A percentile compares a stretch with the other conserved stretches of the same genome.
Conservation (phyloP, 768 basidiomycete species). For the Trametes cingulata region DNA sequence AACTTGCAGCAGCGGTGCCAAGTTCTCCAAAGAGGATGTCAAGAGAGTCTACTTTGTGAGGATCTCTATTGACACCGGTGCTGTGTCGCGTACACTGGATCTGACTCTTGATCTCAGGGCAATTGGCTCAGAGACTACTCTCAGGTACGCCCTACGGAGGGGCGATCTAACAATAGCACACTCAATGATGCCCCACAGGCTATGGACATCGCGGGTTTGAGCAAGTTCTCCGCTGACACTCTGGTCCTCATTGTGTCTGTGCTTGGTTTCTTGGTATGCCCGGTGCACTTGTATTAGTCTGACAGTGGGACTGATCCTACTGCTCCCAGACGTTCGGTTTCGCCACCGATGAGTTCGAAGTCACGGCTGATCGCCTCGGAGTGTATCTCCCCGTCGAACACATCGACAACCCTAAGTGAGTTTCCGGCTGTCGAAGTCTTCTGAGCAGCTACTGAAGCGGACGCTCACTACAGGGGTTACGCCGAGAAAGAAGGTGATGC, state of each 20-base stretch:
- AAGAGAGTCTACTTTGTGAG: conserved; percentile 68
- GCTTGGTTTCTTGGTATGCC: conserved; percentile 55
- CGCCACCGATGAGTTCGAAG: conserved; percentile 67
- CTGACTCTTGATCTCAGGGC: conserved; percentile 39
- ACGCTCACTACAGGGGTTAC: conserved; percentile 51
- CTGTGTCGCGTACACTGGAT: neutral
- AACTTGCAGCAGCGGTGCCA: conserved; percentile 49
- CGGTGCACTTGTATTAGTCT: neutral
- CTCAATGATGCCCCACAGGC: conserved; percentile 38
- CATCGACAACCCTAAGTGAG: conserved; percentile 76
- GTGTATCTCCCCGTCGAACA: conserved; percentile 80
- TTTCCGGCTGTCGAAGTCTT: neutral
- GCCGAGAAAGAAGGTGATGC: conserved; percentile 71
- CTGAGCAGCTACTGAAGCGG: neutral
- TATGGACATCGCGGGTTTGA: conserved; percentile 71
- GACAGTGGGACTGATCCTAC: neutral
- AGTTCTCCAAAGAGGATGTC: conserved; percentile 64
- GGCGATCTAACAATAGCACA: neutral
- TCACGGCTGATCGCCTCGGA: conserved; percentile 70
- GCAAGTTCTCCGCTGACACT: conserved; percentile 64
- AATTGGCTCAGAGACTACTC: conserved; percentile 76
- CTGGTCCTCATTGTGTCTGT: conserved; percentile 60
- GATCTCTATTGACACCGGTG: neutral
- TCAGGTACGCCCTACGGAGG: conserved; percentile 38
- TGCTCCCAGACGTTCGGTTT: conserved; percentile 57